Conservation (phyloP, 495 filamentous ascomycete genomes). For the Monascus purpureus region DNA sequence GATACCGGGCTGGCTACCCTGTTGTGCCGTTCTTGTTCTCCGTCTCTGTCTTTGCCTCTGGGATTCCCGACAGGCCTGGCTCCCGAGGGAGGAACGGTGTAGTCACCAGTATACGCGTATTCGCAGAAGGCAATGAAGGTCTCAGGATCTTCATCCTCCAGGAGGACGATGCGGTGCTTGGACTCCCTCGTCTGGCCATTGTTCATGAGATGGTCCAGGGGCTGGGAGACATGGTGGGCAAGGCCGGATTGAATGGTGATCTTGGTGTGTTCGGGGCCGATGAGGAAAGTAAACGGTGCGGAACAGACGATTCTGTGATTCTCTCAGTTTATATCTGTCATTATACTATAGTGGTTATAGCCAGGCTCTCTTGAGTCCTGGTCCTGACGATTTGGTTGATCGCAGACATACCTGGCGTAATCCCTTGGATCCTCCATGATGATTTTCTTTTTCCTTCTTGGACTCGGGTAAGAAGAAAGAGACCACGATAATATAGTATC, state of each 20-base stretch:
- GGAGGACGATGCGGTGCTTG: conserved; percentile 23
- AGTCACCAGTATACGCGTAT: conserved; percentile 37
- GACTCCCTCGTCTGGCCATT: conserved; percentile 32
- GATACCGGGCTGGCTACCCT: too few relatives aligned
- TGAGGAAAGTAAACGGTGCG: conserved; percentile 34
- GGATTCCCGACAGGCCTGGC: too few relatives aligned
- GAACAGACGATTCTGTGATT: conserved; percentile 28
- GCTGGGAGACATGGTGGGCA: conserved; percentile 31
- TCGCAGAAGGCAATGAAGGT: conserved; percentile 35
- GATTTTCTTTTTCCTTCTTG: too few relatives aligned
- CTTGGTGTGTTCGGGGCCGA: conserved; percentile 30
- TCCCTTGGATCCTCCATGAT: conserved; percentile 4
- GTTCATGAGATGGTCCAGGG: conserved; percentile 32
- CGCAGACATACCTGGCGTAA: conserved; percentile 4
- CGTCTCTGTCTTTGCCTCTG: too few relatives aligned
- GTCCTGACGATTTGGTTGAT: neutral
- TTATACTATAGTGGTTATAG: too few relatives aligned
- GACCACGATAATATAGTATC: too few relatives aligned
- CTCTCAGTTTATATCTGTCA: too few relatives aligned
- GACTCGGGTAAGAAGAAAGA: too few relatives aligned
- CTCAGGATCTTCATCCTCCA: conserved; percentile 33
- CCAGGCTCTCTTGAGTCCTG: neutral
- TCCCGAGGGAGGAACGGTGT: conserved; percentile 18
- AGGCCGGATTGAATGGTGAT: conserved; percentile 34
- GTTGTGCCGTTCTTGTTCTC: too few relatives aligned